Evolutionary conservation across 1,284 basidiomycete species (phyloP), one percentile per base, ranked within the genome.

Genomic region (Caloboletus firmus): DNA sequence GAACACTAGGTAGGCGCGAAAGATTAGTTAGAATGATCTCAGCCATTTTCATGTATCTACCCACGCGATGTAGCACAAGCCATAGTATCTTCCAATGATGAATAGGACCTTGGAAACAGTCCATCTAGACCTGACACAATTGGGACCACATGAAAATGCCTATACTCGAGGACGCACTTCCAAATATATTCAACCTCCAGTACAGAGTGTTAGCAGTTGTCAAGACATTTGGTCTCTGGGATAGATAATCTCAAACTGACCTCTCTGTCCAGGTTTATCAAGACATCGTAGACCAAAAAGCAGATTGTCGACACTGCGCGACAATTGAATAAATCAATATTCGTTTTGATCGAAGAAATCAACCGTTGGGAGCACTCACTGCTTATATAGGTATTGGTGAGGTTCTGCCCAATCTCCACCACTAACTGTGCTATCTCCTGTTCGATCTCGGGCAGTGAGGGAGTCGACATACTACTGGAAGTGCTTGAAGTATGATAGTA

Each of bases 181-280:
- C 54, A 55, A 11, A 55, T 28, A 28, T 56, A 8, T n/a, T 55
- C 37, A 1, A 50, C n/a, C 54, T 56, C 24, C 18, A 24, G 18
- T 15, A 7, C 22, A 20, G 17, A 26, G 8, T n/a, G 10, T 55
- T 12, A 31, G 22, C 3, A 17, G 5, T 3, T 13, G 17, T 24
- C 0, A 37, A 24, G 5, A 22, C 15, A n/a, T n/a, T 8, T 15
- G 7, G 8, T 13, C 26, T 30, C 11, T 10, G 10, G 30, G 11
- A 43, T 18, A 13, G 22, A 40, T 41, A 18, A 20, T 6, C 28
- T 13, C 26, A 32, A 34, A 37, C 54, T 36, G 13, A 56, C 54
- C 54, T 55, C 54, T 22, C 24, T 50, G 7, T 55, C 54, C 8
- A 55, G 15, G 28, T 55, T 55, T 24, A 55, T 43, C 45, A 56